Evolutionary conservation across 164 flowering plant genomes (phyloP).

Genomic region (Protea cynaroides): DNA sequence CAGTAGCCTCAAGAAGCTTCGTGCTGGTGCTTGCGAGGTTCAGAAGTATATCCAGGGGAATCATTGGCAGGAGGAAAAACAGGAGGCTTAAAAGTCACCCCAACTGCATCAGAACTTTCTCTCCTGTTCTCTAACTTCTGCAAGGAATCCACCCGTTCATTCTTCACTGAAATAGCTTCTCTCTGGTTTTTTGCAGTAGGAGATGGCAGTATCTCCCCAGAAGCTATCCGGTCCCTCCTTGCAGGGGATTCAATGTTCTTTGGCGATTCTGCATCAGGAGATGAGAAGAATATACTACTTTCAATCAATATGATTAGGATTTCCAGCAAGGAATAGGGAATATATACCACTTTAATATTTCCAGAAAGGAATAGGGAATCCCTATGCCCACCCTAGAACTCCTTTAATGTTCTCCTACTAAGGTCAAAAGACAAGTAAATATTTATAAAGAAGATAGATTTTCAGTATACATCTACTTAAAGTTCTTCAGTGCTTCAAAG

Average conservation of each 20-base stretch:
- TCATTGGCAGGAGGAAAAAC: conserved; percentile 57
- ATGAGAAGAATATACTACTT: conserved; percentile 13
- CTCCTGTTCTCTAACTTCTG: conserved; percentile 19
- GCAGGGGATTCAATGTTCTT: conserved; percentile 49
- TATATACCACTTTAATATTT: too few relatives aligned
- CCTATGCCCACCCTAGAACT: too few relatives aligned
- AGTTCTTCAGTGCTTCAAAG: too few relatives aligned
- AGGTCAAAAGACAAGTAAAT: too few relatives aligned
- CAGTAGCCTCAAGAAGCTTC: conserved; percentile 90
- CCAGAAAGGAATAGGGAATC: too few relatives aligned
- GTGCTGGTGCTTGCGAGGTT: conserved; percentile 69
- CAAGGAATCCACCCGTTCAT: conserved; percentile 32
- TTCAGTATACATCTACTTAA: too few relatives aligned
- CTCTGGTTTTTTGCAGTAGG: conserved; percentile 48
- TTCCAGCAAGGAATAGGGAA: too few relatives aligned
- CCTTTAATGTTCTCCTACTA: too few relatives aligned
- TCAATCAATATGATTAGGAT: too few relatives aligned
- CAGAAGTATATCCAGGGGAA: conserved; percentile 34
- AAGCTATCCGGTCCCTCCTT: conserved; percentile 64
- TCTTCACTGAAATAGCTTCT: conserved; percentile 38
- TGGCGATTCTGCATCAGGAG: conserved; percentile 31
- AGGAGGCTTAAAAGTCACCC: conserved; percentile 33
- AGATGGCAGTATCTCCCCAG: conserved; percentile 88
- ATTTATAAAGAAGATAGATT: too few relatives aligned
- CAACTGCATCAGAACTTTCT: conserved; percentile 33